Conservation (phyloP, 139 green algal species). For the Coccomyxa sp. region DNA sequence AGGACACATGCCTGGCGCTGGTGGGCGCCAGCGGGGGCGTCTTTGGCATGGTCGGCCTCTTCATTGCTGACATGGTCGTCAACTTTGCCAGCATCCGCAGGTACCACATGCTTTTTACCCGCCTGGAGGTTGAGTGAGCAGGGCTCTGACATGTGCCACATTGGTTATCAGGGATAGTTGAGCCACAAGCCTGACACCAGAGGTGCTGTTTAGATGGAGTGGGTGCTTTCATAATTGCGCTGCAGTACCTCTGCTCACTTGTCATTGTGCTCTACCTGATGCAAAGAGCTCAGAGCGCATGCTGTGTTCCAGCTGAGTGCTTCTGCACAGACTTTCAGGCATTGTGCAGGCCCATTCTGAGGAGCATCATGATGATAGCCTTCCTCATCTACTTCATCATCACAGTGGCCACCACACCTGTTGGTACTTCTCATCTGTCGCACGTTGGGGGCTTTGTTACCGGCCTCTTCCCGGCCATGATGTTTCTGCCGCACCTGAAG, state of each 20-base stretch:
- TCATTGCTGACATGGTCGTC: constrained; percentile 36
- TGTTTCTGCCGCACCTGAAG: constrained; percentile 63
- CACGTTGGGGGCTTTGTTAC: constrained; percentile 68
- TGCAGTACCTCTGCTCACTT: not conserved
- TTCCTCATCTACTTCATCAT: constrained; percentile 50
- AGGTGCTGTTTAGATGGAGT: too few species aligned
- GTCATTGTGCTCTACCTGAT: not conserved
- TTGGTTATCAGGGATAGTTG: too few species aligned
- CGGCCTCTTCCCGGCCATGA: constrained; percentile 56
- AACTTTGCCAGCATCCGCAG: constrained; percentile 51
- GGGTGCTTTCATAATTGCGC: too few species aligned
- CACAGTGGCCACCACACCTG: constrained; percentile 24
- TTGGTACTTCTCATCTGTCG: constrained; percentile 45
- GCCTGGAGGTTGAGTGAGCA: too few species aligned
- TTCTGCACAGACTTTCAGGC: not conserved
- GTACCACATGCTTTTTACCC: not conserved
- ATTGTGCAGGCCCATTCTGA: constrained; percentile 43
- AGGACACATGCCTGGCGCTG: constrained; percentile 54
- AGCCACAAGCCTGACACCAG: too few species aligned
- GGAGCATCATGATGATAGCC: constrained; percentile 38
- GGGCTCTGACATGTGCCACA: too few species aligned
- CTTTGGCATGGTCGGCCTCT: constrained; percentile 73
- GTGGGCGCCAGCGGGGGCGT: constrained; percentile 60
- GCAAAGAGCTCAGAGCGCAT: not conserved
- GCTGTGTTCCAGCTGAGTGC: not conserved